Evolutionary conservation across 805 yeast genomes (phyloP).

Genomic region (Isabelozyma pseudorhagii): DNA sequence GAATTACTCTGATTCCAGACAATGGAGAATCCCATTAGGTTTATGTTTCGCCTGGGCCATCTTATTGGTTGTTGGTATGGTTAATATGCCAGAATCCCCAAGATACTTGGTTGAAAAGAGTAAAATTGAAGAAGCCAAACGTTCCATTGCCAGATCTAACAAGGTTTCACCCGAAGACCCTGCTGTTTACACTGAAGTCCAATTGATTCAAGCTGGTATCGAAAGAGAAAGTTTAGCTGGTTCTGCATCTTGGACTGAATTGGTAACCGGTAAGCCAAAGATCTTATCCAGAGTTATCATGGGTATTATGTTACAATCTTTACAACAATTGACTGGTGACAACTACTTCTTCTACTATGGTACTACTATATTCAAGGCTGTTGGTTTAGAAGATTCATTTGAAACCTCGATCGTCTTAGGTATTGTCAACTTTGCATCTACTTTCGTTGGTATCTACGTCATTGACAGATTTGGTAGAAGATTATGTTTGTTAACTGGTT

Average conservation of each 20-base stretch:
- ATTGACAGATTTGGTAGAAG: slow-evolving; percentile 53
- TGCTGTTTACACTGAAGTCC: slow-evolving; percentile 50
- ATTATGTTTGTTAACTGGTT: slow-evolving; percentile 40
- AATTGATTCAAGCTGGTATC: slow-evolving; percentile 54
- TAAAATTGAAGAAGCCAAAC: slow-evolving; percentile 50
- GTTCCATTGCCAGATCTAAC: slow-evolving; percentile 55
- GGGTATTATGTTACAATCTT: slow-evolving; percentile 57
- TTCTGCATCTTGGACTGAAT: slow-evolving; percentile 61
- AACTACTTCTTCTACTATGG: slow-evolving; percentile 63
- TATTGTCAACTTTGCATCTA: slow-evolving; percentile 52
- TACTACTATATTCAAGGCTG: slow-evolving; percentile 50
- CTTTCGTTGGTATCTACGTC: slow-evolving; percentile 48
- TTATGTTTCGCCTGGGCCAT: slow-evolving; percentile 52
- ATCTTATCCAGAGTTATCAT: slow-evolving; percentile 51
- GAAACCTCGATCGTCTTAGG: slow-evolving; percentile 54
- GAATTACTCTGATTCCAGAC: slow-evolving; percentile 46
- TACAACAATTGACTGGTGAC: slow-evolving; percentile 59
- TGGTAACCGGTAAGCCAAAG: slow-evolving; percentile 62
- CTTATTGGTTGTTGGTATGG: slow-evolving; percentile 48
- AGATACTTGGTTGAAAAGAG: slow-evolving; percentile 53
- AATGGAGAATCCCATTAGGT: slow-evolving; percentile 69
- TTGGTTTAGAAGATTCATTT: slow-evolving; percentile 51
- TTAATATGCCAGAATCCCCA: slow-evolving; percentile 68
- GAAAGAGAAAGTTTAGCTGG: slow-evolving; percentile 63
- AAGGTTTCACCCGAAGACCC: slow-evolving; percentile 52